Evolutionary conservation across 371 early-diverging fungal species (phyloP), one percentile per base, ranked within the genome.

Genomic region (Mucor circinelloides): DNA sequence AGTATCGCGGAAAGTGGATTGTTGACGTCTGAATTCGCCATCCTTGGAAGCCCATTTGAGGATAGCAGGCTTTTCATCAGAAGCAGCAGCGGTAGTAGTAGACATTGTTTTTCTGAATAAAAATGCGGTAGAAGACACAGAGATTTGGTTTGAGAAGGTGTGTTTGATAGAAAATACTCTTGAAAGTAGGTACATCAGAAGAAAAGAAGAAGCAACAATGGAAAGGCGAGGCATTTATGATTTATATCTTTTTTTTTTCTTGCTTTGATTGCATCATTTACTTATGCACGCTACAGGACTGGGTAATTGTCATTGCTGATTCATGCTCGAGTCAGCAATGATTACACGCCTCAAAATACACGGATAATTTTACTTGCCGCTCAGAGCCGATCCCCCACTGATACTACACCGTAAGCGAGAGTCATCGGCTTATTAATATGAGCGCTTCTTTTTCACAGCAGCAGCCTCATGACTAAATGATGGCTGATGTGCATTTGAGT

Each of bases 1-100:
- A 40, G 38, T 25, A 68, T 90, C 86, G 58, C 97, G 93, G 81
- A 97, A 96, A 64, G 82, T 85, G 10, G 96, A 94, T 48, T 87
- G 88, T 75, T 94, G 94, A 52, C 96, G 91, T 60, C 87, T 82
- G 79, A 94, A 96, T 72, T 93, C 93, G 63, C 97, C 97, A 62
- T 90, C 90, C 58, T 89, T 84, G 52, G 85, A 83, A 56, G 93
- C 89, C 94, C 95, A 93, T 54, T 90, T 88, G 60, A 87, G 83
- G 65, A 91, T 90, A 40, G 19, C 46, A 56, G 67, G 30, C 55
- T 63, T 54, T 10, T 60, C 38, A 12, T 67, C 40, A 52, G 64
- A 23, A 57, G 31, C 30, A 19, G 64, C 52, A 38, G 55, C 27
- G 56, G 70, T 66, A 38, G 55, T 42, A 59, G 70, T 66, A 48